Percentiles rank a stretch among this genome's conserved stretches.
phyloP scores from a whole-genome alignment of 345 rosid species.

The Zanthoxylum bungeanum region DNA sequence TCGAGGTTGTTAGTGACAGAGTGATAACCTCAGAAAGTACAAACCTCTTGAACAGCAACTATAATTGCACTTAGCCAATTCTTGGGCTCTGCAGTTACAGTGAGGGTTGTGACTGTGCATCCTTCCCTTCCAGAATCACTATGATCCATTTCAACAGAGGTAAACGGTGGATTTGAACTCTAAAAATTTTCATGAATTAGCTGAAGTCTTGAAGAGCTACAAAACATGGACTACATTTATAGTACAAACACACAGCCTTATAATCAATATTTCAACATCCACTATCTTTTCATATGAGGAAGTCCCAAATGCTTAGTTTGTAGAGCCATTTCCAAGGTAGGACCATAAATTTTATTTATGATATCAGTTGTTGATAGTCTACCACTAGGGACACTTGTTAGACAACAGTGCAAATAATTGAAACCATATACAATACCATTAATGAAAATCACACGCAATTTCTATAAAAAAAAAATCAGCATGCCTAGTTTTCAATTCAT shows the following conservation, averaged over 20 bases:
- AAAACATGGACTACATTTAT: not conserved
- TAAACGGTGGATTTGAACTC: constrained; percentile 99
- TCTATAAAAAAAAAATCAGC: not conserved
- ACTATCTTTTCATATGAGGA: not conserved
- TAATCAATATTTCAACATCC: not conserved
- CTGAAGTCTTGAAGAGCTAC: constrained; percentile 12
- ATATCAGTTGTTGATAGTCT: not conserved
- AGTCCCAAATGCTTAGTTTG: not conserved
- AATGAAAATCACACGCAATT: not conserved
- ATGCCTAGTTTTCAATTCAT: not conserved
- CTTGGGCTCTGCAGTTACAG: constrained; percentile 96
- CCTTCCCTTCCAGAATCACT: constrained; percentile 99
- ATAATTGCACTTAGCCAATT: constrained; percentile 93
- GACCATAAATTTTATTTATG: not conserved
- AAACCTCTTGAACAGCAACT: constrained; percentile 98
- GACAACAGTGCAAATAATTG: not conserved
- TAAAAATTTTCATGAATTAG: constrained; percentile 41
- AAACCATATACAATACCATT: not conserved
- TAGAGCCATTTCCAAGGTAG: not conserved
- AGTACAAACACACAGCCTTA: not conserved
- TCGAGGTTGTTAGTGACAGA: not conserved
- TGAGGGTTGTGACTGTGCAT: constrained; percentile 98
- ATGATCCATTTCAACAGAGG: constrained; percentile 98
- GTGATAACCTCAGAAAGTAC: constrained; percentile 24
- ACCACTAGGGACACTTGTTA: not conserved